A percentile compares a stretch with the other conserved stretches of the same genome.
Evolutionary conservation across 2,329 filamentous ascomycete genomes (phyloP).

Genomic region (Colletotrichum sp.): DNA sequence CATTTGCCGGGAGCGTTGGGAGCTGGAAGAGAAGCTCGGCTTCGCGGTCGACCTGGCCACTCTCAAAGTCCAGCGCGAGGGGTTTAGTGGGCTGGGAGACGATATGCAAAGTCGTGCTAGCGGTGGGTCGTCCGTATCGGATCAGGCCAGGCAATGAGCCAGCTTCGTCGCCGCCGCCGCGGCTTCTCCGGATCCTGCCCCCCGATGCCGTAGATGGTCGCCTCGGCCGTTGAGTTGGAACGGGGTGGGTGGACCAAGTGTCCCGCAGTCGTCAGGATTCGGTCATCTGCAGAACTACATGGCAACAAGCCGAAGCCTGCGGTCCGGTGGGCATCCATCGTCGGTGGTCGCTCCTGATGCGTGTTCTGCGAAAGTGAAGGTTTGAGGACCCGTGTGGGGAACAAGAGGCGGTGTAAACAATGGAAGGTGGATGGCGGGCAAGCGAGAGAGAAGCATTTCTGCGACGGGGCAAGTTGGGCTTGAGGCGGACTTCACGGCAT

Average conservation of each 20-base stretch:
- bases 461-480: not conserved
- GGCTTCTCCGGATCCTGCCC: not conserved
- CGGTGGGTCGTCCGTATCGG: slow-evolving; percentile 23
- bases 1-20: slow-evolving; percentile 57
- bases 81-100: slow-evolving; percentile 60
- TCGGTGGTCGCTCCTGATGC: slow-evolving; percentile 3
- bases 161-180: not conserved
- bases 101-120: slow-evolving; percentile 26
- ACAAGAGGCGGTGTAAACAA: slow-evolving; percentile 15
- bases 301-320: slow-evolving; percentile 1
- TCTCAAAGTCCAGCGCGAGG: slow-evolving; percentile 70
- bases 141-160: slow-evolving; percentile 2
- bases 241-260: not conserved
- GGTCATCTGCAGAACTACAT: not conserved
- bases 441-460: slow-evolving; percentile 1
- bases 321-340: not conserved
- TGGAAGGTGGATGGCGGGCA: not conserved
- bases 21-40: slow-evolving; percentile 49
- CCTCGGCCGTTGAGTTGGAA: slow-evolving; percentile 11
- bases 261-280: slow-evolving; percentile 11
- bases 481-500: not conserved
- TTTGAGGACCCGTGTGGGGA: slow-evolving; percentile 6
- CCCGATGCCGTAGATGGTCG: slow-evolving; percentile 15
- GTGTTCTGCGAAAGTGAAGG: not conserved
- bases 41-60: slow-evolving; percentile 73